phyloP scores from a whole-genome alignment of 768 basidiomycete genomes.

The Tricholoma flavovirens region DNA sequence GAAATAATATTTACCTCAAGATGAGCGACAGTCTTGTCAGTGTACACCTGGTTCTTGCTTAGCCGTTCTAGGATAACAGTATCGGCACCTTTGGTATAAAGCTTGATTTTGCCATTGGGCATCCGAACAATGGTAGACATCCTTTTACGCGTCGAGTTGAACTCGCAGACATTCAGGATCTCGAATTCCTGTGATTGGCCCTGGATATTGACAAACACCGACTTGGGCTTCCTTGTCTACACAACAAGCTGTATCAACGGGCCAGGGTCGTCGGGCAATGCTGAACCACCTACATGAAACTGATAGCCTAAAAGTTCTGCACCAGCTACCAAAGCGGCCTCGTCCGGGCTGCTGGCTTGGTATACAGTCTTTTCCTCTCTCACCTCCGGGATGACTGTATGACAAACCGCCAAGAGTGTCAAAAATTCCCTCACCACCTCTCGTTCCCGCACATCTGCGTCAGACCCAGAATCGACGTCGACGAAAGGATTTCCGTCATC shows the following conservation, averaged over 20 bases:
- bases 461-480: slow-evolving; percentile 34
- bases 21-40: slow-evolving; percentile 82
- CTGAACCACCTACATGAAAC: slow-evolving; percentile 68
- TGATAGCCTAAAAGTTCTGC: slow-evolving; percentile 90
- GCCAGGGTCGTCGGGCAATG: not conserved
- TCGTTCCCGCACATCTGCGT: slow-evolving; percentile 33
- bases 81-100: slow-evolving; percentile 97
- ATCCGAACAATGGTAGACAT: slow-evolving; percentile 94
- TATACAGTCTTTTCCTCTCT: slow-evolving; percentile 86
- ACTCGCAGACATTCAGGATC: slow-evolving; percentile 95
- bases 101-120: slow-evolving; percentile 86
- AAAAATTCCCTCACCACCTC: slow-evolving; percentile 67
- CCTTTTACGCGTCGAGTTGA: slow-evolving; percentile 95
- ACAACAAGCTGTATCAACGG: slow-evolving; percentile 2
- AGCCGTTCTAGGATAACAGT: slow-evolving; percentile 94
- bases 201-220: slow-evolving; percentile 81
- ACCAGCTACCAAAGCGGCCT: slow-evolving; percentile 92
- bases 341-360: slow-evolving; percentile 97
- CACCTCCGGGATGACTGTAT: slow-evolving; percentile 95
- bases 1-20: slow-evolving; percentile 63
- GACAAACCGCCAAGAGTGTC: slow-evolving; percentile 87
- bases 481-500: slow-evolving; percentile 58
- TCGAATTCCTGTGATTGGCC: slow-evolving; percentile 77
- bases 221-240: slow-evolving; percentile 93
- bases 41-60: slow-evolving; percentile 77